Evolutionary conservation across 129 eudicot genomes (phyloP).

Genomic region (Chrysanthemum lavandulifolium): DNA sequence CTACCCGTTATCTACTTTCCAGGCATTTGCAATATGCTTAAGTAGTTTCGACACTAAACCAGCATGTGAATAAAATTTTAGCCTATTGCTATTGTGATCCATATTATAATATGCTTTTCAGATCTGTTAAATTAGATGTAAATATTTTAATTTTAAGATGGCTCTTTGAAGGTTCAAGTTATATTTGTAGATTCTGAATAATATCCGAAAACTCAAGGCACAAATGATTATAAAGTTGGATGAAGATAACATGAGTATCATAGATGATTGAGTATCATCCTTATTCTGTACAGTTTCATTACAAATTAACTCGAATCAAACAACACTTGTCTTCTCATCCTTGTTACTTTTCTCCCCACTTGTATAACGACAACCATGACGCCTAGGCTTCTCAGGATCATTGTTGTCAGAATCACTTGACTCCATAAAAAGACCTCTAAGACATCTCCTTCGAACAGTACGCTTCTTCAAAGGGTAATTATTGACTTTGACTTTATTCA

Average conservation of each 20-base stretch:
- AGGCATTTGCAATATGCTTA: conserved; percentile 70
- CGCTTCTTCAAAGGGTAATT: conserved; percentile 39
- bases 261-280: conserved; percentile 13
- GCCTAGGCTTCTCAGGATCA: conserved; percentile 62
- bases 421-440: conserved; percentile 58
- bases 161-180: neutral
- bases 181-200: neutral
- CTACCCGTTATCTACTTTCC: conserved; percentile 74
- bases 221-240: neutral
- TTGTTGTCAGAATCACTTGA: conserved; percentile 61
- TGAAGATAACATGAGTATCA: conserved; percentile 16
- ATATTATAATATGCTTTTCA: neutral
- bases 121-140: neutral
- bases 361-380: conserved; percentile 76
- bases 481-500: conserved; percentile 42
- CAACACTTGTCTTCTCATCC: conserved; percentile 38
- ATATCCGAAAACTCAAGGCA: neutral
- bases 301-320: conserved; percentile 21
- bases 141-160: neutral
- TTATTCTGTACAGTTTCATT: conserved; percentile 10
- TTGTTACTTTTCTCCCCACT: conserved; percentile 35
- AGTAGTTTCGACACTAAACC: conserved; percentile 80
- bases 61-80: conserved; percentile 53
- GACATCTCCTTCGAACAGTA: conserved; percentile 54
- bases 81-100: neutral